Conservation (phyloP, 208 protist genomes). For the Leishmania gerbilli region DNA sequence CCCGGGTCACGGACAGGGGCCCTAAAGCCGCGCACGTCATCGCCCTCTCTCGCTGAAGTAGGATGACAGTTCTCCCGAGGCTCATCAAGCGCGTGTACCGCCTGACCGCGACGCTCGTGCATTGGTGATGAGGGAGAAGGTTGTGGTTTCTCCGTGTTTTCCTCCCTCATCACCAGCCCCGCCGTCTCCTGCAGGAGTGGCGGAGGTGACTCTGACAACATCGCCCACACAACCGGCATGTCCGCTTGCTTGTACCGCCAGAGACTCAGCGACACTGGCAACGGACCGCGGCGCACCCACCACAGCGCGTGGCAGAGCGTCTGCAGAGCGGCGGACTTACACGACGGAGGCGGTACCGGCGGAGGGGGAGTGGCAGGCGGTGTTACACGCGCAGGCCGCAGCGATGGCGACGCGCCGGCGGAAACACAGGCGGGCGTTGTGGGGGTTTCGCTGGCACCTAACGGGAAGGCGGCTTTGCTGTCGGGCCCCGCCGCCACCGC, state of each 20-base stretch:
- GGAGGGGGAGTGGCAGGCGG: not conserved
- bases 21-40: not conserved
- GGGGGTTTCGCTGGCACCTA: not conserved
- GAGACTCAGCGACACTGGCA: conserved; percentile 50
- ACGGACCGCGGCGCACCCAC: conserved; percentile 42
- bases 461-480: not conserved
- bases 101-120: not conserved
- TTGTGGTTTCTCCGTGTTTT: not conserved
- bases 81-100: not conserved
- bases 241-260: conserved; percentile 37
- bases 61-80: no score
- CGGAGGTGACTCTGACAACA: not conserved
- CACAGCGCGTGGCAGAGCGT: conserved; percentile 45
- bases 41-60: not conserved
- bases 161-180: not conserved
- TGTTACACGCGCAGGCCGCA: not conserved
- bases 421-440: not conserved
- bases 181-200: not conserved
- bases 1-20: not conserved
- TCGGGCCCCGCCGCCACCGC: not conserved
- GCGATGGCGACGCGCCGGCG: not conserved
- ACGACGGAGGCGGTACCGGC: not conserved
- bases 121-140: not conserved
- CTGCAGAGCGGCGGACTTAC: conserved; percentile 19
- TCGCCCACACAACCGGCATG: conserved; percentile 26